Evolutionary conservation across 78 protist species (phyloP), one percentile per base, ranked within the genome.

Genomic region (slime mould (Dictyostelium discoideum)): DNA sequence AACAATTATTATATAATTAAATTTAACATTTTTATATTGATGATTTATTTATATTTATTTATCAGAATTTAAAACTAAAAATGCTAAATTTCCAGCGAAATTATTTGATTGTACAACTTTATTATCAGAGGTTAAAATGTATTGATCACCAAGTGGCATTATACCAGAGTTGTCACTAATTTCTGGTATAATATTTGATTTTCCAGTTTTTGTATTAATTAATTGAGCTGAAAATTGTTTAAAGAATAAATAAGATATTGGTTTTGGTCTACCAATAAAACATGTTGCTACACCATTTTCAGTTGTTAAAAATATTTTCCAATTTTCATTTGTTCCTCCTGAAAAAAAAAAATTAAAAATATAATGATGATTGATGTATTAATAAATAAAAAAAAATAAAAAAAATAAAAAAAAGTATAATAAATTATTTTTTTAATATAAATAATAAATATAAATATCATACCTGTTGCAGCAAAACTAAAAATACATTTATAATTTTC

Each of bases 291-390:
- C 20, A 8, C 65, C 39, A 60, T 24, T 50, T 37, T 78, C 39
- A 9, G 18, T 24, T 6, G 67, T 3, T 20, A 87, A 50, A 6
- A 1, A 10, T 32, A 87, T 78, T 24, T 2, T 13, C 93, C 93
- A 87, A n/a, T 32, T 18, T 57, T 87, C 93, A 78, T 81, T 87
- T 54, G 93, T 48, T 22, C 93, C 93, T 2, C 85, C 93, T 50
- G 7, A 46, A 46, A 46, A 46, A 46, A 46, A 46, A 46, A 9
- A 46, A 46, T 8, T 8, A 46, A 46, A 6, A 46, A n/a, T n/a
- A n/a, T n/a, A 46, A 46, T 6, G 5, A 46, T 57, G 16, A 0
- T 57, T 57, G 1, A 1, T 57, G 20, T 4, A 5, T 54, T 54
- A 24, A 2, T 18, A 57, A 20, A 57, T 18, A 60, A 60, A 60